Percentiles rank a stretch among this genome's conserved stretches.
These are phyloP conservation scores for Xanthoparmelia taractica DNA, from an alignment of 495 filamentous ascomycete genomes.

Conservation along the genomic window DNA sequence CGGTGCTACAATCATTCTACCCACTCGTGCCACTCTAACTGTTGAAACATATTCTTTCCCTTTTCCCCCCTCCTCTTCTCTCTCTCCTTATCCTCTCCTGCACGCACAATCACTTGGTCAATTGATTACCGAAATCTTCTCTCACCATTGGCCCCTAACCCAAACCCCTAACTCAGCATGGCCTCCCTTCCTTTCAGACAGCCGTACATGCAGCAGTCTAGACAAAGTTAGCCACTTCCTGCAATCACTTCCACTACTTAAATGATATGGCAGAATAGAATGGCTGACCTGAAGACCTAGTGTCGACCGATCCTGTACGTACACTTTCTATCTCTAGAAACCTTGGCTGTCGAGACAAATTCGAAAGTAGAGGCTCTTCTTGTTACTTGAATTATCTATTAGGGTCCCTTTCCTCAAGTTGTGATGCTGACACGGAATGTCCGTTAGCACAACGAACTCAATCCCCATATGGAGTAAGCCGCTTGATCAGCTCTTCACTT, in stretches of 20 bases:
- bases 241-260: not conserved
- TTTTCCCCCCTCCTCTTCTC: not conserved
- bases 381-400: not conserved
- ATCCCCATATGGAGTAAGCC: constrained; percentile 40
- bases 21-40: too few species aligned
- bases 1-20: too few species aligned
- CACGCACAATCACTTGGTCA: not conserved
- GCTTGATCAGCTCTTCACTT: constrained; percentile 40
- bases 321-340: not conserved
- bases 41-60: not conserved
- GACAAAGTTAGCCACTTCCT: constrained; percentile 30
- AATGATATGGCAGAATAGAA: not conserved
- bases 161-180: constrained; percentile 14
- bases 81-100: not conserved
- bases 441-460: constrained; percentile 11
- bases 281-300: constrained; percentile 8
- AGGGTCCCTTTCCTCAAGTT: not conserved
- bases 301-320: constrained; percentile 7
- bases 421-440: not conserved
- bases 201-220: constrained; percentile 35
- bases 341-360: not conserved
- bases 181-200: constrained; percentile 29
- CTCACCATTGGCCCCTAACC: not conserved
- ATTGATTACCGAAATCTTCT: not conserved
- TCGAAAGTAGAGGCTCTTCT: not conserved